phyloP scores from a whole-genome alignment of 345 rosid genomes.

The Populus ilicifolia region DNA sequence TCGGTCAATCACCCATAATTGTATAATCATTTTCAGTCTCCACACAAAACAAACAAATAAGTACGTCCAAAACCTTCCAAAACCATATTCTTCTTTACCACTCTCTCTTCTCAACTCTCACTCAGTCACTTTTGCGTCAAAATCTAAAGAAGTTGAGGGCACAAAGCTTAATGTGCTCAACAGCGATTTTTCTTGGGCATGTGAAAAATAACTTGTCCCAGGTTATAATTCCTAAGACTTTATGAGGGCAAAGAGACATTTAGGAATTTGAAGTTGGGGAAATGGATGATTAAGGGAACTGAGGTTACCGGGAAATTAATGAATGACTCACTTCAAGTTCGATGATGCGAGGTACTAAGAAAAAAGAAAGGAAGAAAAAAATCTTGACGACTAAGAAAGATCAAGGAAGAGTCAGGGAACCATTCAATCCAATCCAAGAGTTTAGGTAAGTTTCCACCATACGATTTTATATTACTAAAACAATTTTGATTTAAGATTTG shows the following conservation, averaged over 20 bases:
- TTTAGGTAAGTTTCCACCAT: not conserved
- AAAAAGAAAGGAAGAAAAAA: not conserved
- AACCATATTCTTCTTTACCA: not conserved
- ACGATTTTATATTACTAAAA: not conserved
- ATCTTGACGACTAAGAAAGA: not conserved
- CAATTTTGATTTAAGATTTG: not conserved
- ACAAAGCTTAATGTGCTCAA: constrained; percentile 16
- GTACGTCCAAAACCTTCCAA: constrained; percentile 6
- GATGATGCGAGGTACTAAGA: not conserved
- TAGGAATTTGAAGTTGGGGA: constrained; percentile 18
- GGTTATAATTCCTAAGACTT: constrained; percentile 15
- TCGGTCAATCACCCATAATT: constrained; percentile 23
- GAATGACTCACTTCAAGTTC: not conserved
- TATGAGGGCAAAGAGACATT: constrained; percentile 6
- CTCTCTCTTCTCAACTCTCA: not conserved
- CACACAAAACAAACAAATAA: constrained; percentile 19
- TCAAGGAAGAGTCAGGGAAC: not conserved
- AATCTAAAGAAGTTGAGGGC: constrained; percentile 2
- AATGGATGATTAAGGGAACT: constrained; percentile 16
- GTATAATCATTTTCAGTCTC: constrained; percentile 25
- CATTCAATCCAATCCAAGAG: not conserved
- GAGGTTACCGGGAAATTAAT: not conserved
- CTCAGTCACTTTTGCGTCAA: not conserved
- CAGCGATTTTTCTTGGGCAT: constrained; percentile 13
- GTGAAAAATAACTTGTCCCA: constrained; percentile 28